phyloP scores from a whole-genome alignment of 169 alveolate species.

The Plasmodium coatneyi region DNA sequence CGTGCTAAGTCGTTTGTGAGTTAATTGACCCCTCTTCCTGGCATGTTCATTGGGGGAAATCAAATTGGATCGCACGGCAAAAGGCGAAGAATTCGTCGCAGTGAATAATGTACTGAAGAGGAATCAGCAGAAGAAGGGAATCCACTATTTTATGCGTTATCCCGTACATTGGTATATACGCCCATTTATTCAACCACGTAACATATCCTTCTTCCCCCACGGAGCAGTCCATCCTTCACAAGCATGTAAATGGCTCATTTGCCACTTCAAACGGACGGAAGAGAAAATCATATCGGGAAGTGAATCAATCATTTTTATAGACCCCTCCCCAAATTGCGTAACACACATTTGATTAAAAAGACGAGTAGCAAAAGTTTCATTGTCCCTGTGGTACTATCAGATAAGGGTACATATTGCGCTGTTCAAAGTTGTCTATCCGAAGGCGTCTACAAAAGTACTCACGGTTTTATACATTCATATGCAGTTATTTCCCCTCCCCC shows the following conservation, averaged over 20 bases:
- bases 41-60: background rate
- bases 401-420: background rate
- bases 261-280: background rate
- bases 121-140: background rate
- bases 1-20: background rate
- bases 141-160: background rate
- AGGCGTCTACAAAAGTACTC: background rate
- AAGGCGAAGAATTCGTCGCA: background rate
- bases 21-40: background rate
- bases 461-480: background rate
- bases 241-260: background rate
- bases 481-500: background rate
- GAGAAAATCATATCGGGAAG: background rate
- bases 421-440: background rate
- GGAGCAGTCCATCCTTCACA: background rate
- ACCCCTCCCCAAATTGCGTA: background rate
- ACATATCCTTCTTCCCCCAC: background rate
- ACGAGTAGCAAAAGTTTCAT: background rate
- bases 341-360: background rate
- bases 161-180: background rate
- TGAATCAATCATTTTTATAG: background rate
- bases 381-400: background rate
- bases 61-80: background rate
- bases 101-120: background rate
- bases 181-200: background rate